Evolutionary conservation across 768 basidiomycete species (phyloP).

Genomic region (Rossbeevera mucosa): DNA sequence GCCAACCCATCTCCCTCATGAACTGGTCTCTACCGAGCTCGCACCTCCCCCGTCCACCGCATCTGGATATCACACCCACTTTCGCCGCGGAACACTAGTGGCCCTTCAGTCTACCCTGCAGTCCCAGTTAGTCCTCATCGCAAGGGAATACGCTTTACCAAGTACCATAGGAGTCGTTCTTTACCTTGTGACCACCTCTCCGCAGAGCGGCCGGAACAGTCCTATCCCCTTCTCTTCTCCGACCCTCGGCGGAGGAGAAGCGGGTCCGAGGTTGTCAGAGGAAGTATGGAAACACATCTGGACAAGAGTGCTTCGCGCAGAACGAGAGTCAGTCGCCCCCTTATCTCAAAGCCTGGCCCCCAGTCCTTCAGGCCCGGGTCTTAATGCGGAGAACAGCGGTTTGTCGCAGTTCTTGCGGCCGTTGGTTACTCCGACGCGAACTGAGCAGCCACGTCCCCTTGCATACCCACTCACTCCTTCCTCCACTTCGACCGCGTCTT

Average conservation of each 20-base stretch:
- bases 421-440: slow-evolving; percentile 41
- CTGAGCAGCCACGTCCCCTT: slow-evolving; percentile 35
- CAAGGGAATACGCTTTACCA: slow-evolving; percentile 89
- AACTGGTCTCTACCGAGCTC: slow-evolving; percentile 45
- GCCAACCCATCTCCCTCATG: slow-evolving; percentile 66
- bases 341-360: slow-evolving; percentile 34
- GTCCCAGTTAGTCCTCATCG: slow-evolving; percentile 80
- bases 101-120: slow-evolving; percentile 81
- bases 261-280: slow-evolving; percentile 80
- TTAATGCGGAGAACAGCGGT: slow-evolving; percentile 35
- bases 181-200: slow-evolving; percentile 59
- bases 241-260: slow-evolving; percentile 37
- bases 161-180: slow-evolving; percentile 79
- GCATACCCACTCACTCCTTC: neutral
- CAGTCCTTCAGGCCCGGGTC: slow-evolving; percentile 41
- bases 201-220: slow-evolving; percentile 15
- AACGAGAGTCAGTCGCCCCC: slow-evolving; percentile 42
- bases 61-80: slow-evolving; percentile 75
- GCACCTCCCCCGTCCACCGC: slow-evolving; percentile 51
- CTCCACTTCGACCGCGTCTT: slow-evolving; percentile 26
- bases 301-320: slow-evolving; percentile 62
- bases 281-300: slow-evolving; percentile 88
- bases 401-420: slow-evolving; percentile 38
- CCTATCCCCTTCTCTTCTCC: slow-evolving; percentile 17
- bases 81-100: slow-evolving; percentile 80